A percentile compares a stretch with the other conserved stretches of the same genome.
Evolutionary conservation across 345 rosid species (phyloP).

Genomic region (Arabis alpina): DNA sequence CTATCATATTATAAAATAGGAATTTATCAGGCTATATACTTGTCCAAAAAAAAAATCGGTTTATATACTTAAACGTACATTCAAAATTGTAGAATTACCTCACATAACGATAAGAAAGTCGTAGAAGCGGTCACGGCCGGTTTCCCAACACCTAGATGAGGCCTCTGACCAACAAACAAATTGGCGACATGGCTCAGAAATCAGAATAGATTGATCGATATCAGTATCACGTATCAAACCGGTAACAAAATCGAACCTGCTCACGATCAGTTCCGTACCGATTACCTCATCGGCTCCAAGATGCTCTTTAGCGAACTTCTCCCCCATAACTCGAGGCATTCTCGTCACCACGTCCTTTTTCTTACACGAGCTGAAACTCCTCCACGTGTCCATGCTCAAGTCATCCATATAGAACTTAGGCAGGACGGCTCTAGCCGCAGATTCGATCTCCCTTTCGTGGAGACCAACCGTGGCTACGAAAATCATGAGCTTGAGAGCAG

Average conservation of each 20-base stretch:
- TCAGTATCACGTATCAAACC: slow-evolving; percentile 71
- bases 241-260: slow-evolving; percentile 60
- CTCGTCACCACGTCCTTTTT: slow-evolving; percentile 64
- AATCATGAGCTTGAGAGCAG: slow-evolving; percentile 58
- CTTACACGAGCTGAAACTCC: slow-evolving; percentile 63
- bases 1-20: no score
- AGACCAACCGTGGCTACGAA: slow-evolving; percentile 60
- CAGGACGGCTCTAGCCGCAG: slow-evolving; percentile 66
- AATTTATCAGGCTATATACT: no score
- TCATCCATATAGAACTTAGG: slow-evolving; percentile 75
- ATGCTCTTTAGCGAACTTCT: slow-evolving; percentile 64
- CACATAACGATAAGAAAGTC: slow-evolving; percentile 61
- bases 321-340: slow-evolving; percentile 78
- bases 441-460: slow-evolving; percentile 57
- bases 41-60: no score
- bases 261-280: slow-evolving; percentile 63
- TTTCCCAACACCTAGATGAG: slow-evolving; percentile 65
- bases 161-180: slow-evolving; percentile 48
- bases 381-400: slow-evolving; percentile 68
- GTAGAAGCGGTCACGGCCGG: slow-evolving; percentile 38
- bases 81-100: slow-evolving; percentile 41
- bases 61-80: no score
- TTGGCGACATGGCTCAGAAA: slow-evolving; percentile 52
- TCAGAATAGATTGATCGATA: slow-evolving; percentile 46
- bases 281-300: slow-evolving; percentile 64